Evolutionary conservation across 352 stramenopile species (phyloP).

Genomic region (Aphanomyces invadans): DNA sequence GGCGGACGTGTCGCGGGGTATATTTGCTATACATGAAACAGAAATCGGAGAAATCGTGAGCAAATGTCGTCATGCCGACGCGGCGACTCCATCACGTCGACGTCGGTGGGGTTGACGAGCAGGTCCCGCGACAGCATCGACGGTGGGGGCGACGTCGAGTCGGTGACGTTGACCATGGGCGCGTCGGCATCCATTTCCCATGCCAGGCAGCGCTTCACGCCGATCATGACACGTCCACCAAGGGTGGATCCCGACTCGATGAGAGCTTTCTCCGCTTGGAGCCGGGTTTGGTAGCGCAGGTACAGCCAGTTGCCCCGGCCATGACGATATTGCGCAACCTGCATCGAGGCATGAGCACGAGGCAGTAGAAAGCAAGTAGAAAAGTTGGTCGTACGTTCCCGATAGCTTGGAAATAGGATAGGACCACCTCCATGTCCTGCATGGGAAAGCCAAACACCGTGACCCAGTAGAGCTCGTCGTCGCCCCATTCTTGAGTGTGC

Average conservation of each 20-base stretch:
- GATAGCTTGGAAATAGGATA: conserved; percentile 69
- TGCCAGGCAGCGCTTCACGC: conserved; percentile 70
- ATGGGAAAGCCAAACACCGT: conserved; percentile 71
- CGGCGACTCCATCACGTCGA: conserved; percentile 76
- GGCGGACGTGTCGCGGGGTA: too few species aligned
- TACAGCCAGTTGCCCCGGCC: conserved; percentile 71
- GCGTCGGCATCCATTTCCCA: conserved; percentile 58
- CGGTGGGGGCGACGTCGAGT: conserved; percentile 31
- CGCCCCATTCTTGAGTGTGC: conserved; percentile 62
- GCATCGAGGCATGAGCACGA: not conserved
- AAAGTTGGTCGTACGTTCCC: conserved; percentile 39
- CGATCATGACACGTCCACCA: conserved; percentile 63
- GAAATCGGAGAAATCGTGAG: conserved; percentile 67
- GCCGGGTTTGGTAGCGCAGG: conserved; percentile 63
- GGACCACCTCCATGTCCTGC: conserved; percentile 50
- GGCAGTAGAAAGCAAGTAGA: not conserved
- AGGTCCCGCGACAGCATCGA: conserved; percentile 35
- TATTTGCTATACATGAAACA: conserved; percentile 89
- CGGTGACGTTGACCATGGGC: conserved; percentile 49
- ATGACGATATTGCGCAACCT: conserved; percentile 52
- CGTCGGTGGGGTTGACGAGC: conserved; percentile 65
- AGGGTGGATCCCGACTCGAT: conserved; percentile 59
- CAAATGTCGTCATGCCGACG: conserved; percentile 64
- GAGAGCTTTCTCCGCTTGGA: conserved; percentile 76
- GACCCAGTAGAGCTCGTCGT: conserved; percentile 78